Base-by-base conservation (phyloP, 2,329 filamentous ascomycete genomes). In the Fusarium nisikadoi region DNA sequence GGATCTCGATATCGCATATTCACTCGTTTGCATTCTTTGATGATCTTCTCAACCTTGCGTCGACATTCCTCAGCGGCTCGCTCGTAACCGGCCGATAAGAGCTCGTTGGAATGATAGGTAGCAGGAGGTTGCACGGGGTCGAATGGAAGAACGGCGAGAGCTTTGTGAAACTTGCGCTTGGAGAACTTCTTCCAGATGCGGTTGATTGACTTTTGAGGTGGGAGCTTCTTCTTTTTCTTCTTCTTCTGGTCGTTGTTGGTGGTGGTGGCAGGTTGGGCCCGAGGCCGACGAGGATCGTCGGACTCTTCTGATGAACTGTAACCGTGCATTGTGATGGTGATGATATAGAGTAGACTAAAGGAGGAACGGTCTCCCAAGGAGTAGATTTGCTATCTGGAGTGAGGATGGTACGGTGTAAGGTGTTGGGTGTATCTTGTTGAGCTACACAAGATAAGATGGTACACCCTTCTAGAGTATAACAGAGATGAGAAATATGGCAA, bases 1-100 rank as follows among this genome's bases (percentile, higher is more conserved):
- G 89, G 88, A 72, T 93, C 91, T 29, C 92, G 87, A 78, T 96
- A 97, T 76, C 94, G 92, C 79, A 92, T 92, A 76, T 97, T 97
- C 41, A 94, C 86, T 27, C 93, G 86, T 71, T 87, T 85, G 81
- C 94, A 96, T 75, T 90, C 88, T 68, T 87, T 83, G 52, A 89
- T 88, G 65, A 90, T 90, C 77, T 89, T 90, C 50, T 85, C 81
- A 38, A 86, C 92, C 81, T 85, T 92, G 49, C 87, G 86, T 25
- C 85, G 86, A 77, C 91, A 93, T 74, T 91, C 88, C 25, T 90
- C 88, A 3, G 84, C 87, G 0, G 90, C 91, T 50, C 90, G 86
- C 71, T 92, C 87, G 75, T 91, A 93, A 8, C 89, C 89, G 7
- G 85, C 84, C 43, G 82, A 84, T 8, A 92, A 82, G 46, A 90